These are phyloP conservation scores for Zygoascus biomembranicola DNA, from an alignment of 805 yeast genomes.

Conservation along the genomic window DNA sequence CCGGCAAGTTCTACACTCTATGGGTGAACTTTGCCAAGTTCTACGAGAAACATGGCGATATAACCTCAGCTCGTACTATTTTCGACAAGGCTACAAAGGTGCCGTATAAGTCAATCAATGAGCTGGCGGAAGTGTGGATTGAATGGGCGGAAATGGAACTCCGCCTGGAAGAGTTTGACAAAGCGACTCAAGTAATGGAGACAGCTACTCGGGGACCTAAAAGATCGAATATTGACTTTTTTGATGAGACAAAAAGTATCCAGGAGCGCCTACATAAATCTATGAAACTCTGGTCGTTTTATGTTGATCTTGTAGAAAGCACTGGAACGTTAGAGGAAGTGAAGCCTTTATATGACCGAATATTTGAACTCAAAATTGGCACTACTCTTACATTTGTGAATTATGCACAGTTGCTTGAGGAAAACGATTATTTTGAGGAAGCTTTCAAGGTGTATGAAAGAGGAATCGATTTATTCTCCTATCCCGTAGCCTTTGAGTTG, in stretches of 20 bases:
- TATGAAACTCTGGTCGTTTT: slow-evolving; percentile 60
- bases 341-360: slow-evolving; percentile 41
- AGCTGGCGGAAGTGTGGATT: slow-evolving; percentile 61
- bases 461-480: slow-evolving; percentile 54
- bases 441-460: slow-evolving; percentile 57
- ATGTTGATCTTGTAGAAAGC: slow-evolving; percentile 52
- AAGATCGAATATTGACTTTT: slow-evolving; percentile 27
- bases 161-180: slow-evolving; percentile 38
- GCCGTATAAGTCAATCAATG: slow-evolving; percentile 54
- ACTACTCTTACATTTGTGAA: slow-evolving; percentile 60
- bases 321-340: slow-evolving; percentile 32
- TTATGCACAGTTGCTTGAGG: slow-evolving; percentile 55
- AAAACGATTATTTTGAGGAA: slow-evolving; percentile 37
- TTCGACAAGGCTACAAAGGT: slow-evolving; percentile 61
- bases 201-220: slow-evolving; percentile 36
- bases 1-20: slow-evolving; percentile 39
- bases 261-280: slow-evolving; percentile 56
- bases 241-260: slow-evolving; percentile 40
- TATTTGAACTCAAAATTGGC: slow-evolving; percentile 52
- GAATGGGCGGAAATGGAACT: slow-evolving; percentile 68
- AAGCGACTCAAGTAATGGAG: slow-evolving; percentile 35
- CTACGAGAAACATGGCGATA: slow-evolving; percentile 48
- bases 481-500: slow-evolving; percentile 56
- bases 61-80: slow-evolving; percentile 52
- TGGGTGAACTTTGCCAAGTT: slow-evolving; percentile 67